phyloP scores from a whole-genome alignment of 805 yeast genomes.

The Candida taoyuanica region DNA sequence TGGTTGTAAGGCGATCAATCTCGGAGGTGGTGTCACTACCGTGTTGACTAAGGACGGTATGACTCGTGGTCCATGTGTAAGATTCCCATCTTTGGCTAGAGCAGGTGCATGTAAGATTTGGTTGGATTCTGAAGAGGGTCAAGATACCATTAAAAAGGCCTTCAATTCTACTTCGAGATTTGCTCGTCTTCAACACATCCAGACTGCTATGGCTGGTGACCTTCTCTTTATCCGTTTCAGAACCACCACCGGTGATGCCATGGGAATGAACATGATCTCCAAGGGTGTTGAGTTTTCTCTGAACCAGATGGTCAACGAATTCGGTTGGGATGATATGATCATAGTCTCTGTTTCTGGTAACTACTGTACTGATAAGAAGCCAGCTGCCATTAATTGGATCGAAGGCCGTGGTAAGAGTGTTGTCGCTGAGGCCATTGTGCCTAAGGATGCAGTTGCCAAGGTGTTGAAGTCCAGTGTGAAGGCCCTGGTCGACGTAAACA shows the following conservation, averaged over 20 bases:
- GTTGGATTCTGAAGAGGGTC: slow-evolving; percentile 96
- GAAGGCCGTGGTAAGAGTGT: slow-evolving; percentile 99
- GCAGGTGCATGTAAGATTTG: slow-evolving; percentile 94
- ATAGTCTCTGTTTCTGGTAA: slow-evolving; percentile 93
- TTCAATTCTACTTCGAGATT: slow-evolving; percentile 96
- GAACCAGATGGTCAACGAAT: slow-evolving; percentile 76
- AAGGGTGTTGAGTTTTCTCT: slow-evolving; percentile 93
- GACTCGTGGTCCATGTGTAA: slow-evolving; percentile 99
- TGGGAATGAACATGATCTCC: slow-evolving; percentile 99
- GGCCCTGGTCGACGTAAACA: slow-evolving; percentile 85
- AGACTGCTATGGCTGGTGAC: slow-evolving; percentile 93
- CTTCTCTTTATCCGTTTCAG: slow-evolving; percentile 85
- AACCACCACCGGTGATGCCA: slow-evolving; percentile 99
- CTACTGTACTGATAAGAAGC: slow-evolving; percentile 95
- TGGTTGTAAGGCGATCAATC: slow-evolving; percentile 96
- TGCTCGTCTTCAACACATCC: slow-evolving; percentile 87
- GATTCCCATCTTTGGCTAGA: slow-evolving; percentile 74
- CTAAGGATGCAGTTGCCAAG: slow-evolving; percentile 69
- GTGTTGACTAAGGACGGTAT: slow-evolving; percentile 94
- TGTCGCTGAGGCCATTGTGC: slow-evolving; percentile 92
- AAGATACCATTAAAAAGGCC: slow-evolving; percentile 71
- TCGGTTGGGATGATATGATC: slow-evolving; percentile 93
- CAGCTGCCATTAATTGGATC: slow-evolving; percentile 98
- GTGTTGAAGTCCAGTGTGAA: slow-evolving; percentile 91
- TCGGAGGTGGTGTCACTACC: slow-evolving; percentile 94